Conservation (phyloP, 768 basidiomycete genomes). For the Lyophyllum decastes region DNA sequence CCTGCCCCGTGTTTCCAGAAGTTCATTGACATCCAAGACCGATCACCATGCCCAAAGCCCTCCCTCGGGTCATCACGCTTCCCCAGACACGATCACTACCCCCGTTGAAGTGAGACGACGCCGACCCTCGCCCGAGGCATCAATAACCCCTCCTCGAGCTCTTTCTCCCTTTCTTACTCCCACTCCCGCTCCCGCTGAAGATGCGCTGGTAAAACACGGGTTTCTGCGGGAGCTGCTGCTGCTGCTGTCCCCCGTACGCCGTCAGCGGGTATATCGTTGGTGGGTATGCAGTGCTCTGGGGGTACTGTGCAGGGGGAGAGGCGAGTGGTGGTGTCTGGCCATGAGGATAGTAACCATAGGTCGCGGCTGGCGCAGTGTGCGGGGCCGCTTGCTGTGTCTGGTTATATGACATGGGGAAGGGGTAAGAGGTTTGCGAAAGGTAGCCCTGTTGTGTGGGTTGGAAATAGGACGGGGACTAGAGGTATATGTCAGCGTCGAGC, state of each 20-base stretch:
- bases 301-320: slow-evolving; percentile 5
- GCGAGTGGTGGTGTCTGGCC: background rate
- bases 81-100: background rate
- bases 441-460: background rate
- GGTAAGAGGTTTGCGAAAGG: background rate
- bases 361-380: background rate
- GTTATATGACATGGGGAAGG: background rate
- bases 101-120: background rate
- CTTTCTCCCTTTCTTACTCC: background rate
- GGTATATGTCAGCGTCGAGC: background rate
- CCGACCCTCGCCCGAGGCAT: background rate
- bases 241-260: slow-evolving; percentile 2
- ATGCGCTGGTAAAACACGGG: slow-evolving; percentile 12
- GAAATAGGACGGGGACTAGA: background rate
- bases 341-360: background rate
- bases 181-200: slow-evolving; percentile 5
- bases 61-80: background rate
- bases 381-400: background rate
- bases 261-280: slow-evolving; percentile 8
- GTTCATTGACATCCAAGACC: background rate
- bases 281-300: slow-evolving; percentile 7
- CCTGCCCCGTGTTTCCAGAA: background rate
- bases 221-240: background rate
- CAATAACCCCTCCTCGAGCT: background rate
- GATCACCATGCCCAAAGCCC: background rate